These are phyloP conservation scores for Auxenochlorella pyrenoidosa DNA, from an alignment of 139 green algal species.

Conservation along the genomic window DNA sequence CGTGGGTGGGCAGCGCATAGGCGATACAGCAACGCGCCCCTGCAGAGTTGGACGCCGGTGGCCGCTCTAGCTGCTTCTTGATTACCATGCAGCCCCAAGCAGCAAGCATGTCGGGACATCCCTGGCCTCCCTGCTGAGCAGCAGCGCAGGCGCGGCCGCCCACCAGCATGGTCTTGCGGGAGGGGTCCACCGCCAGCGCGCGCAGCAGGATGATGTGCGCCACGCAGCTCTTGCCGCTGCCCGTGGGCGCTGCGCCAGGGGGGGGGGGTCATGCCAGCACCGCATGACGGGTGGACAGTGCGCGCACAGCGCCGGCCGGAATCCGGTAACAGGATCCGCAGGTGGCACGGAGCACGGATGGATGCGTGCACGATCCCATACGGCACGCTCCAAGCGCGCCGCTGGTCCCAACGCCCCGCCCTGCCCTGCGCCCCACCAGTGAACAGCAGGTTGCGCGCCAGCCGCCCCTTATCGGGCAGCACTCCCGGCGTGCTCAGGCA, in stretches of 20 bases:
- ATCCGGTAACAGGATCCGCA: too few relatives aligned
- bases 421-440: neutral
- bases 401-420: neutral
- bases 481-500: neutral
- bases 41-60: too few relatives aligned
- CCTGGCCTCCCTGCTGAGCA: too few relatives aligned
- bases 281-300: neutral
- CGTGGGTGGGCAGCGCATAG: neutral
- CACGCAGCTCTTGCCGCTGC: conserved; percentile 36
- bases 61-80: too few relatives aligned
- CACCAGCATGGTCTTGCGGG: conserved; percentile 34
- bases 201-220: conserved; percentile 42
- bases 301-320: too few relatives aligned
- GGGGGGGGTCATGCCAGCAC: neutral
- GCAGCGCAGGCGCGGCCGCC: neutral
- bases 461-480: neutral
- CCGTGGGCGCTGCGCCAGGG: conserved; percentile 34
- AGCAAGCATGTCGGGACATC: too few relatives aligned
- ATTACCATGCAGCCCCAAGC: too few relatives aligned
- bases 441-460: neutral
- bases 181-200: neutral
- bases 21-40: neutral
- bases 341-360: too few relatives aligned
- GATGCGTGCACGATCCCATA: too few relatives aligned
- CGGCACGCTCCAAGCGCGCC: too few relatives aligned